Base-by-base conservation (phyloP, 1,284 basidiomycete genomes). In the Ustilago trichophora region DNA sequence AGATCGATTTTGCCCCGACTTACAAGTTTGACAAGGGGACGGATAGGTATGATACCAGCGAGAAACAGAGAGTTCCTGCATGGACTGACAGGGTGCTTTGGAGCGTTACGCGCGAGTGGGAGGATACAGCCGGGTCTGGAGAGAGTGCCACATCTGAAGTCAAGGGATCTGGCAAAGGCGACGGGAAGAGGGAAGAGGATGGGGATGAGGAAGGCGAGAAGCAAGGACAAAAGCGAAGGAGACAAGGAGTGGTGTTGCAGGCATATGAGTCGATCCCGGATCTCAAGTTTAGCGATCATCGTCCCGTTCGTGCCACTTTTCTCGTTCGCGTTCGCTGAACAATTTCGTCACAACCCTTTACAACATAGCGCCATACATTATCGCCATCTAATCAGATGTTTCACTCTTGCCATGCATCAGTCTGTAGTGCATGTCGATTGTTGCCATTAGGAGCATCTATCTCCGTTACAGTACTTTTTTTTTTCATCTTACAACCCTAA, bases 21-120 rank as follows among this genome's bases (percentile, higher is more conserved):
- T 94, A 94, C 83, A 88, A 89, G 64, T 93, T 92, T 78, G 91
- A 94, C 77, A 82, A 83, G 37, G 83, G 84, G 0, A 83, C 92
- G 8, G 90, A 96, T 71, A 85, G 85, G 41, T 99, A 98, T 80
- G 96, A 99, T 81, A 90, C 92, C 3, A 91, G 91, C 70, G 96
- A 98, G 82, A 99, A 98, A 84, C 87, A 89, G 85, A 87, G 96
- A 8, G 90, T 96, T 78, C 96, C 96, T 1, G 92, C 95, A 13
- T 98, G 95, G 94, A 98, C 77, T 8, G 80, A 80, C 51, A 58
- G 80, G n/a, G 87, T 99, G 6, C 80, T 99, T 50, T 96, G 63
- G 63, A 35, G 26, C 12, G 60, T 70, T 0, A 70, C 59, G 22
- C 29, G 38, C 19, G 67, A 72, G 37, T 74, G 57, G 56, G 50